phyloP scores from a whole-genome alignment of 192 early-diverging fungal species.

The Coemansia sp. region DNA sequence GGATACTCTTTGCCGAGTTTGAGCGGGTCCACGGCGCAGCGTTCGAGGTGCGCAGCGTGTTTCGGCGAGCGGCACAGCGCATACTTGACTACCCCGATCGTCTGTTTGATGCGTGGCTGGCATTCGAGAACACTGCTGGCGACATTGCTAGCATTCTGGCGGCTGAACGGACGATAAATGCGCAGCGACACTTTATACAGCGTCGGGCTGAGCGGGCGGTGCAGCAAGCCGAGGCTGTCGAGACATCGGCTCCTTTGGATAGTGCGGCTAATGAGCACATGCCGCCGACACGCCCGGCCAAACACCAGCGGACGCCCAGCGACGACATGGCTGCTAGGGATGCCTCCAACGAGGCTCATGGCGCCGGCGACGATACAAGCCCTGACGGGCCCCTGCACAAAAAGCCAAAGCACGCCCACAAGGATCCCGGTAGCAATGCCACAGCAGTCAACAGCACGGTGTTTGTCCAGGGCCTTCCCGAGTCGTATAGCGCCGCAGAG shows the following conservation, averaged over 20 bases:
- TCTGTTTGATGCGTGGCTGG: conserved; percentile 29
- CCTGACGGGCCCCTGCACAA: too few species aligned
- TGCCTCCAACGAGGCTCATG: too few species aligned
- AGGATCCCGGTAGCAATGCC: not conserved
- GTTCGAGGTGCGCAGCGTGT: conserved; percentile 21
- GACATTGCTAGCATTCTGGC: not conserved
- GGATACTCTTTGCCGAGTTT: conserved; percentile 37
- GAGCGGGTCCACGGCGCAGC: conserved; percentile 13
- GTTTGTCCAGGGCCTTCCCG: conserved; percentile 27
- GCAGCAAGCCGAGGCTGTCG: not conserved
- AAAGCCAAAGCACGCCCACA: too few species aligned
- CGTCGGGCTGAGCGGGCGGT: conserved; percentile 13
- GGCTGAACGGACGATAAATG: conserved; percentile 13
- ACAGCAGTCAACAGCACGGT: not conserved
- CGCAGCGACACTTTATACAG: conserved; percentile 15
- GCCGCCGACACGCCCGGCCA: not conserved
- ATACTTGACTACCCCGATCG: conserved; percentile 32
- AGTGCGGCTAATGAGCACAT: too few species aligned
- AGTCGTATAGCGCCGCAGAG: not conserved
- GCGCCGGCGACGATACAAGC: too few species aligned
- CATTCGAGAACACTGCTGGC: conserved; percentile 23
- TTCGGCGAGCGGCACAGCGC: conserved; percentile 38
- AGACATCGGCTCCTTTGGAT: too few species aligned
- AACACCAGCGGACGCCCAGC: conserved; percentile 1
- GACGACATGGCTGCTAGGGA: too few species aligned